Base-by-base conservation (phyloP, 805 yeast genomes). In the Phaffomyces antillensis region DNA sequence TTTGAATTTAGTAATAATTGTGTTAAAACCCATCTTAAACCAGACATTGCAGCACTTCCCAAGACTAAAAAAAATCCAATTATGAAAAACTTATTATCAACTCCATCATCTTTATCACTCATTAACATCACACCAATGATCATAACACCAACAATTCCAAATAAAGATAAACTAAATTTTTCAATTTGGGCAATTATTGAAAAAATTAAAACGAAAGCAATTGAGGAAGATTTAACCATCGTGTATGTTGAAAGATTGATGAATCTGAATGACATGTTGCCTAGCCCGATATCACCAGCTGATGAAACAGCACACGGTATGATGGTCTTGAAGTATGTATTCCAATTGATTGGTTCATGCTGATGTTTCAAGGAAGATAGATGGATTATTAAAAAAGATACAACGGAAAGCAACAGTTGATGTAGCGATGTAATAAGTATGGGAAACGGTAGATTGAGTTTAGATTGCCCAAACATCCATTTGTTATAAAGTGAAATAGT, bases 11-110 rank as follows among this genome's bases (percentile, higher is more conserved):
- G 67, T 32, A 91, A 71, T 20, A 93, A 62, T 59, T 93, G 98
- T 1, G 98, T 89, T 49, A 90, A 76, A 1, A 96, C 91, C 99
- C 99, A 93, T 51, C 99, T 75, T 42, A 93, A 67, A 0, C 99
- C 99, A 15, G 93, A 82, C 66, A 88, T 75, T 60, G 84, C 74
- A 2, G 95, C 79, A 5, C 96, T 90, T 2, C 76, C 66, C 26
- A 93, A 65, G 1, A 91, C 97, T 25, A 89, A 66, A 2, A 79
- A 43, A 20, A 88, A 79, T 2, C 99, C 98, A 2, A 82, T 48
- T 28, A 62, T 43, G 26, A 58, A 57, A 7, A 26, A 40, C 13
- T 53, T 48, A 16, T 63, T 60, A 12, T 46, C 53, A 13, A 34
- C 33, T 5, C 43, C 30, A 9, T 48, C 41, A 20, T 65, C 64